Base-by-base conservation (phyloP, 306 rosid genomes). In the Cajanus cajan region DNA sequence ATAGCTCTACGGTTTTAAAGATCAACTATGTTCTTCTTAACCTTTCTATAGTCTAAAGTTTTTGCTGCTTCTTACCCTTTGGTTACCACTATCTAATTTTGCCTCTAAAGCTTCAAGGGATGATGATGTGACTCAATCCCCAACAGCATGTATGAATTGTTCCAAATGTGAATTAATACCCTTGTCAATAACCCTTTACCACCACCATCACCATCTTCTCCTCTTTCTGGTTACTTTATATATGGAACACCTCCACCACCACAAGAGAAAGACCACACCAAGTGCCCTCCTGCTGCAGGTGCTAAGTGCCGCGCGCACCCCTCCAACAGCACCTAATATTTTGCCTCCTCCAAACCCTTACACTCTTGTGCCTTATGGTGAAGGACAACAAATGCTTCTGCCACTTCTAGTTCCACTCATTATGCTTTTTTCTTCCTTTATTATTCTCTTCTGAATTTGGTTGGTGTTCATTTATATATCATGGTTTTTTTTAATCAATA, bases 251-350 rank as follows among this genome's bases (percentile, higher is more conserved):
- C 86, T 0, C 85, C 84, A 4, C 86, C 86, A 2, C 84, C 82
- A 1, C 4, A 78, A 4, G 37, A 73, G 67, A 6, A 24, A 8
- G 82, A 50, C 0, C 71, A 44, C 2, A 78, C 37, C 45, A 85
- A 86, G 54, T 86, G 89, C 15, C 86, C 89, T 55, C 89, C 69
- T 64, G n/a, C 70, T 34, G n/a, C 89, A 6, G 76, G 79, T 69
- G 84, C 57, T 31, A 43, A 71, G 83, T 86, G 84, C 11, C 70
- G 89, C 54, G n/a, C n/a, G n/a, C n/a, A 75, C 73, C 22, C 88
- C 88, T n/a, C 82, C 82, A 12, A n/a, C n/a, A n/a, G 51, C 43
- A 61, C 78, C 84, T 21, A 43, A 70, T 51, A 21, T 2, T 28
- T 71, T 65, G 4, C 24, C 47, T 34, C 84, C 84, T 65, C 85